Evolutionary conservation across 192 early-diverging fungal species (phyloP).

Genomic region (Coemansia sp.): DNA sequence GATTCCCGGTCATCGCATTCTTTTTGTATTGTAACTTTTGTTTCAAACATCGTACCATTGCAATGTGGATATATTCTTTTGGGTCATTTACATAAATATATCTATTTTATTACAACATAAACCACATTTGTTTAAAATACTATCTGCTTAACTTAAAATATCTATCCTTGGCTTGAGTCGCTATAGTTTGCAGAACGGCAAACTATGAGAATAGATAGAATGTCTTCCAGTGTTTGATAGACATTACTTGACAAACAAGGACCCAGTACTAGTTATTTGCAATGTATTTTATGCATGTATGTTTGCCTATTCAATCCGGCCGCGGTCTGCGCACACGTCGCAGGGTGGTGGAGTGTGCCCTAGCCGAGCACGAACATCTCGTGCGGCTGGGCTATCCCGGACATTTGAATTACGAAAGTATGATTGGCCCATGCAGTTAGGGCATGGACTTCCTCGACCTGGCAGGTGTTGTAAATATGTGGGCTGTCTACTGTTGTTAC

Average conservation of each 20-base stretch:
- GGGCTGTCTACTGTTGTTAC: not conserved
- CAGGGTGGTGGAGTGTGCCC: slow-evolving; percentile 32
- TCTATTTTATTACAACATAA: too few species aligned
- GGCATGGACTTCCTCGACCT: slow-evolving; percentile 30
- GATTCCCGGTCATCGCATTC: slow-evolving; percentile 70
- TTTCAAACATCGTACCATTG: not conserved
- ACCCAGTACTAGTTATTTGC: not conserved
- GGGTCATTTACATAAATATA: too few species aligned
- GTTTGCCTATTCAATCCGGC: slow-evolving; percentile 19
- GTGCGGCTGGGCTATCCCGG: slow-evolving; percentile 1
- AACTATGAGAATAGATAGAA: too few species aligned
- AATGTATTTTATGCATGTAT: not conserved
- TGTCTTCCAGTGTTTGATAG: too few species aligned
- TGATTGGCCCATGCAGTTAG: slow-evolving; percentile 34
- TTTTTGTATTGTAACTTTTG: not conserved
- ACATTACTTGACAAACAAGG: too few species aligned
- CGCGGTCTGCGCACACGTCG: slow-evolving; percentile 25
- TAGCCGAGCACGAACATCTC: slow-evolving; percentile 22
- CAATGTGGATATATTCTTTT: too few species aligned
- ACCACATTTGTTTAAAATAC: too few species aligned
- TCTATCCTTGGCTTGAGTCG: too few species aligned
- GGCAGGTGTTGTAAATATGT: slow-evolving; percentile 23
- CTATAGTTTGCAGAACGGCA: too few species aligned
- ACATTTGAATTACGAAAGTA: slow-evolving; percentile 31
- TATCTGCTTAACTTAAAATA: too few species aligned